Evolutionary conservation across 306 rosid genomes (phyloP).

Genomic region (Glycyrrhiza uralensis): DNA sequence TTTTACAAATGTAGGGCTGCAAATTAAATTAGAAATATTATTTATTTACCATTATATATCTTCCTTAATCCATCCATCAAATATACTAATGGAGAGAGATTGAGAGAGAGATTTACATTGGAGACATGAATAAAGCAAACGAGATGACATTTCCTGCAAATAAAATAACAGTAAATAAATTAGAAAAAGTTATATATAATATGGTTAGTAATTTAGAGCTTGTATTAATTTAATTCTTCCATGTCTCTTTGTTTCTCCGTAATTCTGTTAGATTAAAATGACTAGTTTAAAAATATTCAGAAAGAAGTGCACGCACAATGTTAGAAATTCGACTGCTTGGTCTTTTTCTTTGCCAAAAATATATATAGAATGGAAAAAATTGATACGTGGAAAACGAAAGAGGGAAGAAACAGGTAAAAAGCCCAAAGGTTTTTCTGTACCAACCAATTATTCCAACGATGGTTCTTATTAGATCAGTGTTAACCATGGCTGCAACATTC

Average conservation of each 20-base stretch:
- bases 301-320: neutral
- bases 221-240: neutral
- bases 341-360: too few species aligned
- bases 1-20: slow-evolving; percentile 70
- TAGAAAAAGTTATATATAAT: neutral
- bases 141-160: slow-evolving; percentile 79
- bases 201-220: neutral
- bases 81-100: neutral
- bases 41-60: neutral
- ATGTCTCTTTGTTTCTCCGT: neutral
- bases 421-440: neutral
- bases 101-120: slow-evolving; percentile 47
- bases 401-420: neutral
- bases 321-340: neutral
- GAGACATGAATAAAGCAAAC: slow-evolving; percentile 64
- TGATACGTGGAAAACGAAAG: too few species aligned
- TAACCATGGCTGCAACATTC: slow-evolving; percentile 34
- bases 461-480: slow-evolving; percentile 15
- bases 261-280: neutral
- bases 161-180: neutral
- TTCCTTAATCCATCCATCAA: neutral
- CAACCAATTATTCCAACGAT: slow-evolving; percentile 52
- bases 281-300: neutral
- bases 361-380: too few species aligned
- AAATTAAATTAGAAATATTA: neutral